Evolutionary conservation across 805 yeast species (phyloP).

Genomic region (Jamesozyma gamospora): DNA sequence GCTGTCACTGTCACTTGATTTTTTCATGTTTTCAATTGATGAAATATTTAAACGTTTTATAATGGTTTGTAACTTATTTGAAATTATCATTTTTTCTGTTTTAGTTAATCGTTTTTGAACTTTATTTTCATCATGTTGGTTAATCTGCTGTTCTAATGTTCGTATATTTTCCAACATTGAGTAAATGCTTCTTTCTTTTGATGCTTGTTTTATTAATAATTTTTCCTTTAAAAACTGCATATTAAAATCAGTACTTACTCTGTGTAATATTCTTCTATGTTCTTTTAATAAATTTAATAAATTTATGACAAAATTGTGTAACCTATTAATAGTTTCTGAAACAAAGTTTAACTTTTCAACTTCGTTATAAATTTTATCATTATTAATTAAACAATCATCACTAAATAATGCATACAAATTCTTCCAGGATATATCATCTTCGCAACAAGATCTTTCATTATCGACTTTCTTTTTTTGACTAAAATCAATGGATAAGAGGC

Average conservation of each 20-base stretch:
- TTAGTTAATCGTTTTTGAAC: neutral
- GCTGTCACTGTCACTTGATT: no score
- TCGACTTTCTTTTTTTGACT: neutral
- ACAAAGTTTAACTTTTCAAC: neutral
- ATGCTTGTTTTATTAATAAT: neutral
- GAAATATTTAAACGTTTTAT: neutral
- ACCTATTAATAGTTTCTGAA: neutral
- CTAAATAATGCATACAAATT: no score
- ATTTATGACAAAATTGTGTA: neutral
- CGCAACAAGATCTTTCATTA: neutral
- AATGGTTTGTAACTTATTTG: neutral
- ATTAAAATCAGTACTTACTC: neutral
- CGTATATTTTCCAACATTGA: neutral
- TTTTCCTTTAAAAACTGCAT: neutral
- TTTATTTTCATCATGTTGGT: no score
- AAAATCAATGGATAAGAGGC: slow-evolving; percentile 29
- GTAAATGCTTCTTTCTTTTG: neutral
- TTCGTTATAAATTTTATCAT: neutral
- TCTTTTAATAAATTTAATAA: neutral
- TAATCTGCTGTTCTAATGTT: neutral
- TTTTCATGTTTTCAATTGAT: no score
- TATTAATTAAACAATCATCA: neutral
- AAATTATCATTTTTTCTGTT: neutral
- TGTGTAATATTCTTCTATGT: neutral
- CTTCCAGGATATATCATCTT: neutral